Evolutionary conservation across 75 land plant species (phyloP), one percentile per base, ranked within the genome.

Genomic region (Pinus taeda): DNA sequence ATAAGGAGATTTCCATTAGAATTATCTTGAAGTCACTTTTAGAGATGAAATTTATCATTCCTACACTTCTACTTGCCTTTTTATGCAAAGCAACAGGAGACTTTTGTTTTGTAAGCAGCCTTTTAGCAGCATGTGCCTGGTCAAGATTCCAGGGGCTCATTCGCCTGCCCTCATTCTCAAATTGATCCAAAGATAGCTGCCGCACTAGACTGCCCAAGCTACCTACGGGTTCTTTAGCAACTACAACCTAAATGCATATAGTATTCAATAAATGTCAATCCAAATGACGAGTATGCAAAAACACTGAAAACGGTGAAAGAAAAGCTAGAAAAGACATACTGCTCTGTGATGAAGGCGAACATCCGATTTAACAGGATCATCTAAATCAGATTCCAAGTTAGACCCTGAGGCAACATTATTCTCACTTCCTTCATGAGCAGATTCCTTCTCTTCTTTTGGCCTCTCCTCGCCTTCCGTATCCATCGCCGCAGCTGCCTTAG

Each of bases 121-220:
- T 86, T 75, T 85, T 90, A 3, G 90, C 83, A 15, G 92, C 84
- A 82, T 78, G 76, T 57, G 86, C 70, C 37, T 76, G 76, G 20
- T 94, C 97, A 75, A 65, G 74, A 72, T 86, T 86, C 72, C 76
- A 49, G 7, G 95, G 92, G 66, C 81, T 74, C 83, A 92, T 88
- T 84, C 97, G 71, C 56, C 97, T 83, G 60, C 95, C 91, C 82
- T 94, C 97, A 79, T 94, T 90, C 81, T 94, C 97, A 88, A 94
- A 94, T 21, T 94, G 97, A 74, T 94, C 97, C 81, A 94, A 75
- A 20, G 97, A 94, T 57, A 94, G 87, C 73, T 94, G 97, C 72
- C 97, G 82, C 6, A 94, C 89, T 80, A 94, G 81, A 53, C 92
- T 92, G 37, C 97, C 95, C 74, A 94, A 77, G 74, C 77, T 88